Evolutionary conservation across 2,329 filamentous ascomycete species (phyloP).

Genomic region (Apiospora koreana): DNA sequence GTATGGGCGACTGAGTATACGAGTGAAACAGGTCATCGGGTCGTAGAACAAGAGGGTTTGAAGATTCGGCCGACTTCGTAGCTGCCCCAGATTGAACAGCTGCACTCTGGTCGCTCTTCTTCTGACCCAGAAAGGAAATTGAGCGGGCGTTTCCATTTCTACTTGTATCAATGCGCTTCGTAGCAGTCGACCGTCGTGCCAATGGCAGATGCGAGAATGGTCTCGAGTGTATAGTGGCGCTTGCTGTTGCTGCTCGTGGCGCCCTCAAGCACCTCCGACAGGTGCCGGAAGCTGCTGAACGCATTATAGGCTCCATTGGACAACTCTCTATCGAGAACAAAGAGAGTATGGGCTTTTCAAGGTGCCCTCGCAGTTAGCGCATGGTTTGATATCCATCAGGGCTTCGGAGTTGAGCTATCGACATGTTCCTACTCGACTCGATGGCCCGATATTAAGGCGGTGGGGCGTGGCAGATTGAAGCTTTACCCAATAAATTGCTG

Average conservation of each 20-base stretch:
- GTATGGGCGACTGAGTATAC: slow-evolving; percentile 84
- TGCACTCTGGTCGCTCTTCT: not conserved
- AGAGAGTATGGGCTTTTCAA: not conserved
- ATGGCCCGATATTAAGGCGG: slow-evolving; percentile 8
- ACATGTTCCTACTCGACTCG: not conserved
- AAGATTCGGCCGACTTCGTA: slow-evolving; percentile 19
- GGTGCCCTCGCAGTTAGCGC: not conserved
- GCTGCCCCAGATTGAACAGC: slow-evolving; percentile 16
- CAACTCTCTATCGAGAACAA: not conserved
- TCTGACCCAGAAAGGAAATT: slow-evolving; percentile 4
- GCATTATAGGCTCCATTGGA: slow-evolving; percentile 31
- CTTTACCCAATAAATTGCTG: slow-evolving; percentile 7
- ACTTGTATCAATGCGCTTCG: not conserved
- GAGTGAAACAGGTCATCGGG: slow-evolving; percentile 90
- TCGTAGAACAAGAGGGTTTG: slow-evolving; percentile 46
- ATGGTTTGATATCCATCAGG: not conserved
- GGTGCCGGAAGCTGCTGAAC: slow-evolving; percentile 27
- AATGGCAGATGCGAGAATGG: slow-evolving; percentile 16
- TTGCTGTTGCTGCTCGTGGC: slow-evolving; percentile 10
- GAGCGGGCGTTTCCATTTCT: not conserved
- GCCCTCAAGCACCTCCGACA: slow-evolving; percentile 30
- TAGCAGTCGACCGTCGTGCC: slow-evolving; percentile 8
- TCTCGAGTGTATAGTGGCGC: slow-evolving; percentile 1
- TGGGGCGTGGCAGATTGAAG: slow-evolving; percentile 8
- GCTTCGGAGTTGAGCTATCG: not conserved